Base-by-base conservation (phyloP, 306 rosid species). In the Prinsepia uniflora region DNA sequence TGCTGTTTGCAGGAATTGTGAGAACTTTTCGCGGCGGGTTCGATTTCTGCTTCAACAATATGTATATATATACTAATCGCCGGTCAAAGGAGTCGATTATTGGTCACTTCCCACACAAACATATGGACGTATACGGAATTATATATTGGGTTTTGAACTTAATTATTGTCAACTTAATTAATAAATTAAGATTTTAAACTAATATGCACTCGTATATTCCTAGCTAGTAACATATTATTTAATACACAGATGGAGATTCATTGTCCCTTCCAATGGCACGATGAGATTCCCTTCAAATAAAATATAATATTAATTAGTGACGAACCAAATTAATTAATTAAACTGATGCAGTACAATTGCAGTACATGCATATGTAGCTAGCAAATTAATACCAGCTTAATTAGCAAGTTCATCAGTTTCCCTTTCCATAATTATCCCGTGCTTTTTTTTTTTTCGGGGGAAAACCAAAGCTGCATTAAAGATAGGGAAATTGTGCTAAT, bases 81-180 rank as follows among this genome's bases (percentile, higher is more conserved):
- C 34, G 69, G 79, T 80, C 74, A 79, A 50, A 66, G 34, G 44
- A 65, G 59, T 54, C 18, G 46, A 42, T 39, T 14, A 18, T 68
- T 69, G 74, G 64, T 75, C 45, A 14, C 43, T 58, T 54, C 19
- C 10, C 46, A 58, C 30, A 57, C 10, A 63, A 17, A 46, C 12
- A 11, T 18, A 12, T 54, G 34, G 63, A 45, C 42, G 52, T 76
- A 63, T 20, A 54, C 58, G 73, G 67, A 48, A 40, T 22, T 42
- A 49, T 55, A 67, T 52, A 71, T 40, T n/a, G 56, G 60, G 40
- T 57, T 22, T 42, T 22, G 8, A 34, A 65, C 43, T 63, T 39
- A 67, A 70, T 67, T 47, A 49, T 69, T 70, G 79, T 75, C 84
- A 79, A 81, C 82, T 66, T 57, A 8, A 39, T 54, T 52, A 39